Base-by-base conservation (phyloP, 106 monocot genomes). In the Dactylorhiza incarnata region DNA sequence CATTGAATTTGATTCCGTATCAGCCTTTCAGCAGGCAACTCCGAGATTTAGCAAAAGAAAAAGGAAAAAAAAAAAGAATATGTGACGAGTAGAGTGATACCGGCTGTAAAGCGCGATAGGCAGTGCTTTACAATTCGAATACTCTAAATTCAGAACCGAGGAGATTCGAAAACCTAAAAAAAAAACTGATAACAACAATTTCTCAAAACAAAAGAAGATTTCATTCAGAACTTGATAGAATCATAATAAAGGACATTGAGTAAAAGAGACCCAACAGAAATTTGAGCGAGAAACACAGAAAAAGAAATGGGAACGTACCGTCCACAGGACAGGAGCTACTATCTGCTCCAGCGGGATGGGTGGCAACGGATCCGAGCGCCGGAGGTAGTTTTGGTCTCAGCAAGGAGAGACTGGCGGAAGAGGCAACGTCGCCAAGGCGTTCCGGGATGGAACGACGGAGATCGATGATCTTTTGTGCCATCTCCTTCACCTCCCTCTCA, bases 401-500 rank as follows among this genome's bases (percentile, higher is more conserved):
- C 53, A 52, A 74, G 22, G 78, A 78, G 13, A 78, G 65, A 49
- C 65, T 47, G 15, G 59, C 20, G 26, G 69, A 66, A 17, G 82
- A 78, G 22, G 78, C 45, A 14, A 74, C 69, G 24, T 69, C 78
- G 37, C 26, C 68, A 24, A 78, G 55, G 3, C 74, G 51, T 15
- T 70, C 69, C 4, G 83, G 83, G 26, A 83, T 61, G 67, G 54
- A 74, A 11, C 83, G 47, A 53, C 78, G 66, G 51, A 53, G 69
- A 54, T 74, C 51, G 45, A 78, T 52, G 26, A 83, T 78, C 68
- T 74, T 83, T 11, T 83, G 72, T 9, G 68, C 83, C 83, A 78
- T 58, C 48, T 78, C 83, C 59, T 69, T 78, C 58, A 78, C 78
- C 70, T 74, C 78, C 67, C 49, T 83, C 83, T 78, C 83, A n/a